These are phyloP conservation scores for Aureobasidium pullulans DNA, from an alignment of 2,329 filamentous ascomycete species.

Conservation along the genomic window DNA sequence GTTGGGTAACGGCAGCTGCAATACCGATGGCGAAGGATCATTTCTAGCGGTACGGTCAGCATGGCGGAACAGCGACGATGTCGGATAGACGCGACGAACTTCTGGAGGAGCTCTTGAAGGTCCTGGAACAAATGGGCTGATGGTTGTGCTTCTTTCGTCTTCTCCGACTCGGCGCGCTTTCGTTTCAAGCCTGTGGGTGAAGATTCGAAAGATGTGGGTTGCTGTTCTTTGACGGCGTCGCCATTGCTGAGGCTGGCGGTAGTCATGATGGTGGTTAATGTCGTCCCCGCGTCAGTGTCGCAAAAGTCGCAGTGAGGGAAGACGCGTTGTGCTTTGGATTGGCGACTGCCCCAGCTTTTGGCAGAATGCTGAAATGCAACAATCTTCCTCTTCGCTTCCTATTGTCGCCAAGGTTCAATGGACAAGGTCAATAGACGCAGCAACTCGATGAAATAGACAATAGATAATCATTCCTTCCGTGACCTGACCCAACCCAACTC, in stretches of 20 bases:
- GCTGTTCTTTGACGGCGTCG: constrained; percentile 15
- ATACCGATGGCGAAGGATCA: constrained; percentile 40
- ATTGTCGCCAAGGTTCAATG: not conserved
- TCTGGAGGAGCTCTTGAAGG: constrained; percentile 35
- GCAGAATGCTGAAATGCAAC: not conserved
- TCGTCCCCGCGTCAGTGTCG: constrained; percentile 14
- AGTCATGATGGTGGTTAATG: not conserved
- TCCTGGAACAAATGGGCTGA: constrained; percentile 29
- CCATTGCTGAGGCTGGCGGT: not conserved
- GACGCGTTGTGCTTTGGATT: constrained; percentile 11
- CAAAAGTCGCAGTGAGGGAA: constrained; percentile 9
- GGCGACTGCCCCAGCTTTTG: constrained; percentile 1
- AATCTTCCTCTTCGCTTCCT: not conserved
- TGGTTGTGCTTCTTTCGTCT: constrained; percentile 23
- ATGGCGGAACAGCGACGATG: not conserved
- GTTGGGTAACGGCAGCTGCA: constrained; percentile 31
- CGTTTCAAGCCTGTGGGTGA: constrained; percentile 31
- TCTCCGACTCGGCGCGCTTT: constrained; percentile 33
- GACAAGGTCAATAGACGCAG: not conserved
- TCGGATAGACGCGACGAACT: constrained; percentile 23
- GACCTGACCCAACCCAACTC: not conserved
- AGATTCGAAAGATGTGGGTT: not conserved
- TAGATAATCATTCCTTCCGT: not conserved
- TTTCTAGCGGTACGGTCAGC: constrained; percentile 20
- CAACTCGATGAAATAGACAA: not conserved